Conservation (phyloP, 352 stramenopile genomes). For the Phytopythium oedochilum region DNA sequence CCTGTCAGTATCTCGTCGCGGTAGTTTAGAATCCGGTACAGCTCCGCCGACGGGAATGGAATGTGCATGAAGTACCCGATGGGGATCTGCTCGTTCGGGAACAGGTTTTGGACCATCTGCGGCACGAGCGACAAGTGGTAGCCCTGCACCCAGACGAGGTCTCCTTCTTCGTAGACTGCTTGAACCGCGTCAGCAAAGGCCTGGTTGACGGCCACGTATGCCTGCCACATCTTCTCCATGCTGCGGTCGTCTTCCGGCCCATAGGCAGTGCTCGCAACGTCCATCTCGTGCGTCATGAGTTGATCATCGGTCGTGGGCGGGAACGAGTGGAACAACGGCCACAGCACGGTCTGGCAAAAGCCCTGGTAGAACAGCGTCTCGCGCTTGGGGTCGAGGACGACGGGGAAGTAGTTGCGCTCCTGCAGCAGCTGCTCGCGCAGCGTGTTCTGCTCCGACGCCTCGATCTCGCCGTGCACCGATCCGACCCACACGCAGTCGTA, state of each 20-base stretch:
- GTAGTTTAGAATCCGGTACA: slow-evolving; percentile 89
- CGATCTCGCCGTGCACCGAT: slow-evolving; percentile 74
- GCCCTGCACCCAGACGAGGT: slow-evolving; percentile 89
- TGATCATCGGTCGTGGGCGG: slow-evolving; percentile 77
- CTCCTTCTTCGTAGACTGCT: slow-evolving; percentile 86
- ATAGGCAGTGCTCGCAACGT: slow-evolving; percentile 15
- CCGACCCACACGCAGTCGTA: slow-evolving; percentile 86
- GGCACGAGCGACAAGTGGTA: slow-evolving; percentile 89
- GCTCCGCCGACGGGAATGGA: slow-evolving; percentile 86
- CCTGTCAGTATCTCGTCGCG: slow-evolving; percentile 85
- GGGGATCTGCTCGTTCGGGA: slow-evolving; percentile 87
- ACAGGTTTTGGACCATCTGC: slow-evolving; percentile 86
- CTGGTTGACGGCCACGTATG: slow-evolving; percentile 86
- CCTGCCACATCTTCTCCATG: slow-evolving; percentile 87
- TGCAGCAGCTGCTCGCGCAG: slow-evolving; percentile 84
- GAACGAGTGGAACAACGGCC: slow-evolving; percentile 89
- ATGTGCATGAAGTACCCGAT: slow-evolving; percentile 90
- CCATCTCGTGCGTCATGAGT: slow-evolving; percentile 55
- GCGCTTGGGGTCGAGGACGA: slow-evolving; percentile 86
- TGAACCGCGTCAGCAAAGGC: slow-evolving; percentile 84
- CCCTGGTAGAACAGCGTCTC: slow-evolving; percentile 88
- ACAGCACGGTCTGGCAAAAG: slow-evolving; percentile 90
- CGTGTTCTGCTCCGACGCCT: slow-evolving; percentile 75
- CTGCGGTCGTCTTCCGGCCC: slow-evolving; percentile 51
- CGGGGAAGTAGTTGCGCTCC: slow-evolving; percentile 88